Evolutionary conservation across 306 rosid species (phyloP), one percentile per base, ranked within the genome.

Genomic region (Ammopiptanthus mongolicus): DNA sequence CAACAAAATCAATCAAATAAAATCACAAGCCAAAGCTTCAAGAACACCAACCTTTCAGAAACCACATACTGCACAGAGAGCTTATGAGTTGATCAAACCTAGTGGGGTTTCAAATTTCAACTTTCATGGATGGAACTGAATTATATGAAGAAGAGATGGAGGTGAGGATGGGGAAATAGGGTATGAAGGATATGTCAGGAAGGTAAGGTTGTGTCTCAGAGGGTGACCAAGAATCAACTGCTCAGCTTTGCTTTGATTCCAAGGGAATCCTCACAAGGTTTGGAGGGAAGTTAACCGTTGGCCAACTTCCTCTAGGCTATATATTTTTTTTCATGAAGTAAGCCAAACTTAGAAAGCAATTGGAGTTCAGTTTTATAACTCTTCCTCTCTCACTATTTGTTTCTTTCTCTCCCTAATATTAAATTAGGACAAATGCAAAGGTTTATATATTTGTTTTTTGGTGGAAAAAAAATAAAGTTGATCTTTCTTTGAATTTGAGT

Each of bases 271-370:
- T n/a, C 84, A 72, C 70, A 84, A 78, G 68, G 84, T 83, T 87
- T 75, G 92, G 89, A 83, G 87, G 90, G 88, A 91, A 83, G 87
- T 85, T 79, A 92, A 90, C 97, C 80, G 93, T 87, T 90, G 89
- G 97, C 95, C 97, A 90, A 91, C 96, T 80, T 88, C 88, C 74
- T 78, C 78, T 68, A 10, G 52, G 73, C 71, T 80, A 63, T 76
- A 44, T 81, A 65, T 76, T 42, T 66, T 78, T 84, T 83, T 77
- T 85, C 75, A 82, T 76, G 62, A 59, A 82, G 70, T 5, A 80
- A 83, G 89, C 81, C 81, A 81, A 85, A 65, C 78, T 80, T 77
- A 80, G 84, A 90, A 75, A 75, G 81, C 87, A 77, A 73, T 84
- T 56, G 57, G 53, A 70, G 52, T 80, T 82, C 89, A 73, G 71